Evolutionary conservation across 176 grass and related monocot species (phyloP), one percentile per base, ranked within the genome.

Genomic region (Musa beccarii): DNA sequence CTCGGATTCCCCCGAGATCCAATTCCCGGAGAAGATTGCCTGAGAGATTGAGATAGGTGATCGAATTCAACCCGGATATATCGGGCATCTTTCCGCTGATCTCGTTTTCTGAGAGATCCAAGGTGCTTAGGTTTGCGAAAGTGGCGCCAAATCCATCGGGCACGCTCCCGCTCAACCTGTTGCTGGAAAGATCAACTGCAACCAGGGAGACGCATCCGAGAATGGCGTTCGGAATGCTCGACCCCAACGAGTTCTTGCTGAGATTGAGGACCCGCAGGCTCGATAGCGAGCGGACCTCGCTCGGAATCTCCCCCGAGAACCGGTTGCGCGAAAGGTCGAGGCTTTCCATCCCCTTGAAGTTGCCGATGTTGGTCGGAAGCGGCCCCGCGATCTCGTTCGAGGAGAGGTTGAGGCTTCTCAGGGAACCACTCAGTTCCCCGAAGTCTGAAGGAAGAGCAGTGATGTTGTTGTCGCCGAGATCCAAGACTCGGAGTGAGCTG

Each of bases 1-100:
- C 79, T 57, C 79, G 90, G 80, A 94, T 87, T 56, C 82, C 84
- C 10, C 76, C 83, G 0, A 54, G 19, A 67, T 86, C 10, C 14
- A 81, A 82, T 65, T 87, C 86, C 11, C 63, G 28, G 51, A 99
- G 51, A 11, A 66, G 69, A 83, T 99, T 99, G 24, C 84, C 79
- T 2, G 95, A 99, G 26, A 99, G 74, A 81, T 99, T 94, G 79
- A 99, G 88, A 64, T 85, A 84, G 54, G 84, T 63, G 21, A 99
- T 82, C 23, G 83, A 87, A 61, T 52, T 68, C 10, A 99, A 83
- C 9, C 78, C 84, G 16, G 81, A 99, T 11, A 94, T 51, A 59
- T 94, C 86, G 3, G 86, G 86, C 75, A 98, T 76, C 66, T 75
- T 80, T 9, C 90, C 84, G 52, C 14, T 64, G 9, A 86, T 75